Percentiles rank a stretch among this genome's conserved stretches.
phyloP scores from a whole-genome alignment of 139 green algal genomes.

The Tetraselmis chui region DNA sequence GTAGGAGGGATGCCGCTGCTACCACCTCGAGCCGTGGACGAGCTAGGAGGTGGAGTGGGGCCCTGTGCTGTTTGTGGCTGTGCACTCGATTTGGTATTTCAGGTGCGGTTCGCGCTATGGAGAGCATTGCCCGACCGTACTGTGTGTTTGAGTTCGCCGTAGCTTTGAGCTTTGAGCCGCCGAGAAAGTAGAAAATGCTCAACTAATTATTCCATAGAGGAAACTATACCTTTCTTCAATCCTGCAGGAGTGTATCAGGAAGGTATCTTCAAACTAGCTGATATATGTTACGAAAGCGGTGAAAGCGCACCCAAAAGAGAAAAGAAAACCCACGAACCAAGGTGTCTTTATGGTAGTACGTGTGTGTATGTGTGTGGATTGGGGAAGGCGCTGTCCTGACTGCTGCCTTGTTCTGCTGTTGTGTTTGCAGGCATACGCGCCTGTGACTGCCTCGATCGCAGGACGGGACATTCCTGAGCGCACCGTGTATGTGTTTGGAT shows the following conservation, averaged over 20 bases:
- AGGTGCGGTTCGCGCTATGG: too few species aligned
- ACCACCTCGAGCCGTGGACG: background rate
- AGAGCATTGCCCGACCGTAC: too few species aligned
- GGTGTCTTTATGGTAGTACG: too few species aligned
- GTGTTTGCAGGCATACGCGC: background rate
- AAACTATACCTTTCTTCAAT: too few species aligned
- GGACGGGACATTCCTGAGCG: background rate
- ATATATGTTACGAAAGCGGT: background rate
- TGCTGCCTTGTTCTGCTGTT: background rate
- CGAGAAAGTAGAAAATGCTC: background rate
- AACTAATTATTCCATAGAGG: background rate
- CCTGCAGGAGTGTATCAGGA: background rate
- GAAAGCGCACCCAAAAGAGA: background rate
- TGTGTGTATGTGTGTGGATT: too few species aligned
- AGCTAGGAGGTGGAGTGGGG: background rate
- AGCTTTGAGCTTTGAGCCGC: background rate
- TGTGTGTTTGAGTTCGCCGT: too few species aligned
- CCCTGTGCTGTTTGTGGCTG: background rate
- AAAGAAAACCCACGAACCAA: too few species aligned
- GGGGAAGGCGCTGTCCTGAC: too few species aligned
- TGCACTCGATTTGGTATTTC: background rate
- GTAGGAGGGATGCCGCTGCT: background rate
- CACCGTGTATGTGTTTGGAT: background rate
- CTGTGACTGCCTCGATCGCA: background rate
- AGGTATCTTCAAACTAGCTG: background rate